These are phyloP conservation scores for Hevea brasiliensis DNA, from an alignment of 345 rosid genomes.

Conservation along the genomic window DNA sequence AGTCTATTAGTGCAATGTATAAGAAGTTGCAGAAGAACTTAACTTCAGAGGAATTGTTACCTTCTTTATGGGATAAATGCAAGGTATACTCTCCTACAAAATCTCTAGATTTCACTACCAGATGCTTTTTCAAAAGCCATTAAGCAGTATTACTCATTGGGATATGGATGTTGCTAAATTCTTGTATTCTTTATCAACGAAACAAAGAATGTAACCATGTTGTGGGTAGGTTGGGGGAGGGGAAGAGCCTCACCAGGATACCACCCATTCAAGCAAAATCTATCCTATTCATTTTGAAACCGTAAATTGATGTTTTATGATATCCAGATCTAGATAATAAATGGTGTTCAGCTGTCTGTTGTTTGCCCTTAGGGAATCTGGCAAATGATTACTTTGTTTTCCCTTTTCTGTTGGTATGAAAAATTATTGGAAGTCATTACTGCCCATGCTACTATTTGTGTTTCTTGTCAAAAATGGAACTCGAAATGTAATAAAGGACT, in stretches of 20 bases:
- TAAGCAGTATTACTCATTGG: neutral
- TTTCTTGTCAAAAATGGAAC: neutral
- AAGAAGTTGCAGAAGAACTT: slow-evolving; percentile 95
- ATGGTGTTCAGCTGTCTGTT: neutral
- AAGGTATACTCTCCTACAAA: slow-evolving; percentile 48
- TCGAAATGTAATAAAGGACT: neutral
- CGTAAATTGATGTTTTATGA: neutral
- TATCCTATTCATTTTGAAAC: neutral
- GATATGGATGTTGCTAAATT: too few relatives aligned
- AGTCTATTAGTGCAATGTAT: slow-evolving; percentile 82
- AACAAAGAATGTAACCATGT: neutral
- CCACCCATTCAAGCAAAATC: too few relatives aligned
- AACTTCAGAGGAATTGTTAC: slow-evolving; percentile 85
- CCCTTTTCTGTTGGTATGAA: too few relatives aligned
- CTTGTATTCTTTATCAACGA: too few relatives aligned
- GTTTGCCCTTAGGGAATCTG: neutral
- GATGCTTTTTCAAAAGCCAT: neutral
- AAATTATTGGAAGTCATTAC: too few relatives aligned
- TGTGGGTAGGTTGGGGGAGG: neutral
- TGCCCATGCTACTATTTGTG: too few relatives aligned
- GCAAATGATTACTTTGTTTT: neutral
- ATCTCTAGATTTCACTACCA: neutral
- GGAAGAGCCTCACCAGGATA: too few relatives aligned
- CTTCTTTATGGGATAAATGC: slow-evolving; percentile 98
- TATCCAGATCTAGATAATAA: too few relatives aligned